Percentiles rank a stretch among this genome's conserved stretches.
phyloP scores from a whole-genome alignment of 2,329 filamentous ascomycete genomes.

The Phaeophleospora eucalypticola region DNA sequence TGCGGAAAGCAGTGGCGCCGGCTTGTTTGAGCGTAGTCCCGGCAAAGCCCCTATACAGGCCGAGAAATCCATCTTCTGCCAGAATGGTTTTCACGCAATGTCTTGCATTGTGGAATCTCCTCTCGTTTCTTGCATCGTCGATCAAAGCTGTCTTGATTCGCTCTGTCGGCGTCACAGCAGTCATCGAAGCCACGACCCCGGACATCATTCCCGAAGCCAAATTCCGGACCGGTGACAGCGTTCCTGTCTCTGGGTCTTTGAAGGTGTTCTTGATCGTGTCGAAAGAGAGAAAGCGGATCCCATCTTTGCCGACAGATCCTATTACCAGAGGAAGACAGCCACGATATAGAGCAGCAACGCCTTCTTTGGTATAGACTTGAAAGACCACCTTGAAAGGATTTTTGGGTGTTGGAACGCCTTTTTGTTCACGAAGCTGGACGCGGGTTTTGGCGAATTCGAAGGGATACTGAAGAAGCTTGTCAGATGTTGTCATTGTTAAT shows the following conservation, averaged over 20 bases:
- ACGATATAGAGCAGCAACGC: slow-evolving; percentile 57
- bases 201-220: slow-evolving; percentile 62
- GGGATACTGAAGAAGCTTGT: slow-evolving; percentile 45
- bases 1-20: slow-evolving; percentile 57
- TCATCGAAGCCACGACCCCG: slow-evolving; percentile 57
- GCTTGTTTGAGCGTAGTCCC: slow-evolving; percentile 62
- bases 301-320: slow-evolving; percentile 61
- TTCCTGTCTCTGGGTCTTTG: slow-evolving; percentile 53
- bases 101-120: slow-evolving; percentile 47
- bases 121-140: slow-evolving; percentile 53
- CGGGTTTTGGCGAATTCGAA: slow-evolving; percentile 66
- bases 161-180: slow-evolving; percentile 66
- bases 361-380: slow-evolving; percentile 54
- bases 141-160: slow-evolving; percentile 66
- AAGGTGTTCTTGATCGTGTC: slow-evolving; percentile 60
- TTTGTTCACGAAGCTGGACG: slow-evolving; percentile 51
- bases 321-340: slow-evolving; percentile 59
- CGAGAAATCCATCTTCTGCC: slow-evolving; percentile 50
- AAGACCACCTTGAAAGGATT: slow-evolving; percentile 58
- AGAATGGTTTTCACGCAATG: slow-evolving; percentile 51
- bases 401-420: slow-evolving; percentile 42
- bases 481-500: neutral
- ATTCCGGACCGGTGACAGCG: slow-evolving; percentile 52
- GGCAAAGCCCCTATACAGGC: slow-evolving; percentile 56
- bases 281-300: slow-evolving; percentile 62